phyloP scores from a whole-genome alignment of 768 basidiomycete species.

The Termitomyces sp. region DNA sequence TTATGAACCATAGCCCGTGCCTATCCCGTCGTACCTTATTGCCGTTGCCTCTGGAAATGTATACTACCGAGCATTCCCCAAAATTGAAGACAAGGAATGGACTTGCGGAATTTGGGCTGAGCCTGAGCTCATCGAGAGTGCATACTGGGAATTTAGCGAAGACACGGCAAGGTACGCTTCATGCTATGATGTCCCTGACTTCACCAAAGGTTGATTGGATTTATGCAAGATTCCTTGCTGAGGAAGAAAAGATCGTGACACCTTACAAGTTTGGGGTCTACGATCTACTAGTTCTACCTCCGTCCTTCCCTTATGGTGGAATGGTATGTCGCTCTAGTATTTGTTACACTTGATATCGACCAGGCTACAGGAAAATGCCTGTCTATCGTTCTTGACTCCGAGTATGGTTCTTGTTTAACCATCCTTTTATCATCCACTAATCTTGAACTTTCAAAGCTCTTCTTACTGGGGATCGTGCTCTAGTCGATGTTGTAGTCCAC shows the following conservation, averaged over 20 bases:
- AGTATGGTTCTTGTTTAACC: slow-evolving; percentile 36
- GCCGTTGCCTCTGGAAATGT: slow-evolving; percentile 88
- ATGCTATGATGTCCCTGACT: background rate
- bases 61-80: slow-evolving; percentile 60
- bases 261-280: slow-evolving; percentile 85
- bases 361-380: slow-evolving; percentile 71
- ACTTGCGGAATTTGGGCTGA: slow-evolving; percentile 88
- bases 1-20: slow-evolving; percentile 48
- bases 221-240: slow-evolving; percentile 57
- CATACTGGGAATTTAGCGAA: slow-evolving; percentile 84
- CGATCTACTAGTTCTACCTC: slow-evolving; percentile 83
- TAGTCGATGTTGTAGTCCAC: slow-evolving; percentile 88
- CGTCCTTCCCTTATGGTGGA: slow-evolving; percentile 91
- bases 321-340: slow-evolving; percentile 38
- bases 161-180: slow-evolving; percentile 67
- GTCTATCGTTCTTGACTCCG: slow-evolving; percentile 83
- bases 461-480: slow-evolving; percentile 77
- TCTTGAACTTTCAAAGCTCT: slow-evolving; percentile 41
- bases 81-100: slow-evolving; percentile 64
- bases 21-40: slow-evolving; percentile 89
- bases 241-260: slow-evolving; percentile 68
- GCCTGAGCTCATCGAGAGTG: slow-evolving; percentile 69
- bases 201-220: background rate
- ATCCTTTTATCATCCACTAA: background rate
- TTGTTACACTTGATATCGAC: slow-evolving; percentile 4